These are phyloP conservation scores for Croton setiger DNA, from an alignment of 441 rosid genomes.

Conservation along the genomic window DNA sequence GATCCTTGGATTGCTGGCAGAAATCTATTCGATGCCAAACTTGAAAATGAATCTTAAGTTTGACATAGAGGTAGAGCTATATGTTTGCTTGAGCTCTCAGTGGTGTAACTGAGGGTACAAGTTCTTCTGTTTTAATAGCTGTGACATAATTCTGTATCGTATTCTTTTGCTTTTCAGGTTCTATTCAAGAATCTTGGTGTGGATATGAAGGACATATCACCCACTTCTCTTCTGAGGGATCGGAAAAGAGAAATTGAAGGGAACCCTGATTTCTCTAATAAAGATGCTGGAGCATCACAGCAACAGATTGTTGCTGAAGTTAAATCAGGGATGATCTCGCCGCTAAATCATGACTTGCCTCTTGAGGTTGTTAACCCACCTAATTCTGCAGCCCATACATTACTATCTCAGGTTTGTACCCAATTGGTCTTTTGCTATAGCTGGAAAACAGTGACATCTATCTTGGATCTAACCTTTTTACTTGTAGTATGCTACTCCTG, in stretches of 20 bases:
- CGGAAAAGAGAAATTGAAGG: conserved; percentile 95
- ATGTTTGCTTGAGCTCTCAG: neutral
- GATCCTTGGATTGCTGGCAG: conserved; percentile 89
- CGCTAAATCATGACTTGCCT: conserved; percentile 75
- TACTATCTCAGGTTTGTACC: conserved; percentile 65
- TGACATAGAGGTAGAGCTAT: conserved; percentile 84
- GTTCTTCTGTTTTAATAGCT: neutral
- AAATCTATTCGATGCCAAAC: conserved; percentile 96
- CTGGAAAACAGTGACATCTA: neutral
- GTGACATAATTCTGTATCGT: neutral
- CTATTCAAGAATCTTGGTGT: conserved; percentile 89
- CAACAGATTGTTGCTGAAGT: conserved; percentile 72
- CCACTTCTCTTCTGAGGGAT: conserved; percentile 92
- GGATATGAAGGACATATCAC: conserved; percentile 87
- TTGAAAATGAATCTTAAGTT: conserved; percentile 98
- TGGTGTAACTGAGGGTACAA: neutral
- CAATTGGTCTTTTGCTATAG: conserved; percentile 2
- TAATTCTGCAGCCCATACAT: conserved; percentile 60
- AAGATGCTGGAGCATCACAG: conserved; percentile 80
- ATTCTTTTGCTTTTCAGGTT: conserved; percentile 47
- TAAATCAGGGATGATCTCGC: conserved; percentile 51
- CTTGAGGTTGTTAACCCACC: conserved; percentile 78
- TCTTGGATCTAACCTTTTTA: conserved; percentile 3
- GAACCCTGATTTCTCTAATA: conserved; percentile 96
- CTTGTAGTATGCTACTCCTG: conserved; percentile 63